Conservation (phyloP, 192 early-diverging fungal genomes). For the Coemansia sp. region DNA sequence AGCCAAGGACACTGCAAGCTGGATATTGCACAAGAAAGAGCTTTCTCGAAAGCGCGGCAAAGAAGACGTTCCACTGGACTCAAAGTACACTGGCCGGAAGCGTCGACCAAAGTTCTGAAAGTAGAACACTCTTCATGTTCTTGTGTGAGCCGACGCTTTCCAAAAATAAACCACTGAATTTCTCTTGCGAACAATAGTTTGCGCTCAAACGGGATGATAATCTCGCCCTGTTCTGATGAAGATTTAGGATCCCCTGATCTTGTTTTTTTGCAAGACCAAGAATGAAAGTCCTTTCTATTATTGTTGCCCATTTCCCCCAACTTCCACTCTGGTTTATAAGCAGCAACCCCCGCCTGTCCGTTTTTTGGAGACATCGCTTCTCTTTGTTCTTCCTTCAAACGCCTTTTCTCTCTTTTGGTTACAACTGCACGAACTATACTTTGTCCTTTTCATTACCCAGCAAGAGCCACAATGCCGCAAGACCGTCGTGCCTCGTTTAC, state of each 20-base stretch:
- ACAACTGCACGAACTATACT: too few species aligned
- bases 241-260: not conserved
- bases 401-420: conserved; percentile 6
- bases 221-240: too few species aligned
- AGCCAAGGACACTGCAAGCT: conserved; percentile 79
- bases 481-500: conserved; percentile 51
- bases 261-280: not conserved
- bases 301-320: not conserved
- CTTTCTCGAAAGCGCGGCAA: conserved; percentile 70
- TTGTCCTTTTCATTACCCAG: too few species aligned
- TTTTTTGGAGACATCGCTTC: not conserved
- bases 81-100: conserved; percentile 94
- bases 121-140: not conserved
- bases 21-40: conserved; percentile 91
- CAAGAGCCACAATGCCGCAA: conserved; percentile 29
- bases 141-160: too few species aligned
- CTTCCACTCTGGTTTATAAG: not conserved
- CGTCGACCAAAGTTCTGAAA: conserved; percentile 79
- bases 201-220: too few species aligned
- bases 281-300: not conserved
- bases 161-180: too few species aligned
- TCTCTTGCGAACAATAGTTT: too few species aligned
- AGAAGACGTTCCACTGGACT: conserved; percentile 80
- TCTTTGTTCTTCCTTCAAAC: not conserved
- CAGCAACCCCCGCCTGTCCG: not conserved